Evolutionary conservation across 495 filamentous ascomycete genomes (phyloP).

Genomic region (Symbiotaphrina buchneri): DNA sequence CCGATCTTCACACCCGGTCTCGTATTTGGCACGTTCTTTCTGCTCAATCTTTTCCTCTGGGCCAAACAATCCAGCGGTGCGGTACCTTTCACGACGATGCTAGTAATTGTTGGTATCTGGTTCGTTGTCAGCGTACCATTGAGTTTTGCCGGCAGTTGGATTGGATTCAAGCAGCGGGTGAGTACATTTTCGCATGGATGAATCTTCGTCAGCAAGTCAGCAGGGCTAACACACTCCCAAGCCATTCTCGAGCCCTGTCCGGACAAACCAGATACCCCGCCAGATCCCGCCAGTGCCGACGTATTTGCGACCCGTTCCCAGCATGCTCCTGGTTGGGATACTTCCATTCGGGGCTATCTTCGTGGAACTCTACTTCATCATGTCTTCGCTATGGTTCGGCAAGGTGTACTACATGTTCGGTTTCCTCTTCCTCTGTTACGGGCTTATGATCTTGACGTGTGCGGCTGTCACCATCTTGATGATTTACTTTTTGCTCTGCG

Average conservation of each 20-base stretch:
- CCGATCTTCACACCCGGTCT: conserved; percentile 69
- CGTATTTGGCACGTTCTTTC: conserved; percentile 76
- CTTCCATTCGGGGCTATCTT: conserved; percentile 92
- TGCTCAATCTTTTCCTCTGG: conserved; percentile 92
- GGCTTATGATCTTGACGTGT: conserved; percentile 88
- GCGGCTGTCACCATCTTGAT: conserved; percentile 80
- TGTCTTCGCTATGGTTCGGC: conserved; percentile 91
- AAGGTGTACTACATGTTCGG: conserved; percentile 99
- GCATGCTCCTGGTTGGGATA: conserved; percentile 72
- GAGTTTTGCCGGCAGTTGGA: conserved; percentile 75
- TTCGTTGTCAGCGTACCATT: conserved; percentile 88
- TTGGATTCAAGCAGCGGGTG: conserved; percentile 54
- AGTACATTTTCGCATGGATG: conserved; percentile 3
- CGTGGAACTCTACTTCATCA: conserved; percentile 95
- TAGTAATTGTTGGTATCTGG: conserved; percentile 83
- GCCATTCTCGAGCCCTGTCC: conserved; percentile 54
- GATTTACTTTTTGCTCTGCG: conserved; percentile 85
- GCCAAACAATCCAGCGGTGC: conserved; percentile 69
- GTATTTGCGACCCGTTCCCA: conserved; percentile 67
- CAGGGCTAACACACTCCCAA: conserved; percentile 7
- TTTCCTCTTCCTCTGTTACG: conserved; percentile 94
- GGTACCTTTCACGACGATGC: conserved; percentile 91
- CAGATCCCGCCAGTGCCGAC: conserved; percentile 71
- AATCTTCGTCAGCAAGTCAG: neutral
- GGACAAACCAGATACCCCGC: conserved; percentile 92